These are phyloP conservation scores for Fusarium dlaminii DNA, from an alignment of 2,329 filamentous ascomycete genomes.

Conservation along the genomic window DNA sequence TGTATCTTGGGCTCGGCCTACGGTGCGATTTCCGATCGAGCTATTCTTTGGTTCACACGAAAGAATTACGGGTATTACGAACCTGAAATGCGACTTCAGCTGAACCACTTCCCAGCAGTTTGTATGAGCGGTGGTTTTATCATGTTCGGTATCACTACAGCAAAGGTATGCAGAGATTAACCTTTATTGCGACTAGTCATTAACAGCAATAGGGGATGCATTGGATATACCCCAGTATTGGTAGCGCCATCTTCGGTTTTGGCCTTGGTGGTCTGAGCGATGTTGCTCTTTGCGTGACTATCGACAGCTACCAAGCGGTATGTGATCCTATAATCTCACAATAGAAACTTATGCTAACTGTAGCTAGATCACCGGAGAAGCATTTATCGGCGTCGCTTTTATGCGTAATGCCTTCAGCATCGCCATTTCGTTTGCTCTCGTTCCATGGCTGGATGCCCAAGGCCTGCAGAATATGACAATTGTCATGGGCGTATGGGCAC, in stretches of 20 bases:
- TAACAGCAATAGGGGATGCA: conserved; percentile 48
- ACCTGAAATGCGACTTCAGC: conserved; percentile 54
- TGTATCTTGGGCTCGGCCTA: conserved; percentile 49
- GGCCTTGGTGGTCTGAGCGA: conserved; percentile 49
- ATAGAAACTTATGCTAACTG: not conserved
- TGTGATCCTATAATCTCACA: not conserved
- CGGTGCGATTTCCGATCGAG: conserved; percentile 49
- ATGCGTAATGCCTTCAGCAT: conserved; percentile 24
- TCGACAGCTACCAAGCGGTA: conserved; percentile 45
- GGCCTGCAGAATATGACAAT: conserved; percentile 24
- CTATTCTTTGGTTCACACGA: conserved; percentile 47
- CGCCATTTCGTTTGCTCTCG: conserved; percentile 19
- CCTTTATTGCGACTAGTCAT: not conserved
- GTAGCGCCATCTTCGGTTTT: conserved; percentile 47
- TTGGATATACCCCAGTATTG: conserved; percentile 50
- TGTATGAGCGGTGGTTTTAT: conserved; percentile 46
- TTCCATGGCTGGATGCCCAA: conserved; percentile 21
- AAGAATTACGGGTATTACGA: conserved; percentile 53
- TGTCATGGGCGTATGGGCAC: conserved; percentile 15
- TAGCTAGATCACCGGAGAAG: conserved; percentile 10
- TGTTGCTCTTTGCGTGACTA: conserved; percentile 44
- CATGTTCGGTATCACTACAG: conserved; percentile 49
- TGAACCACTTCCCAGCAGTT: conserved; percentile 41
- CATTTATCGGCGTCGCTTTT: conserved; percentile 15
- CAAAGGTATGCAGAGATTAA: conserved; percentile 36